phyloP scores from a whole-genome alignment of 345 rosid genomes.

The Excoecaria agallocha region DNA sequence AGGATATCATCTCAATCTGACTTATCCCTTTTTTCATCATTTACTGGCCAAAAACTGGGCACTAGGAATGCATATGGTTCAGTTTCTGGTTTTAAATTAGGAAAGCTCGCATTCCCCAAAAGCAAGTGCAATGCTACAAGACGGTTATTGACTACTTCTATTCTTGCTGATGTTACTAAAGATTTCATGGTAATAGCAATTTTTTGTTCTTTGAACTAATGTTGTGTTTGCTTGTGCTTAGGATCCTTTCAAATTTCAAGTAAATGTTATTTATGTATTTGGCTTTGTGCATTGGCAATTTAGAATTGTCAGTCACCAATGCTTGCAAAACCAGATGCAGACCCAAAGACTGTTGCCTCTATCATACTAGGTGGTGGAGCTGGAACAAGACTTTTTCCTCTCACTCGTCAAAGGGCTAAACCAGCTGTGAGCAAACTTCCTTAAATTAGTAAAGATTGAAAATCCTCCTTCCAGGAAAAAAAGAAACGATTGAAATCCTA shows the following conservation, averaged over 20 bases:
- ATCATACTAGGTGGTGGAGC: conserved; percentile 90
- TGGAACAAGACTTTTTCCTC: conserved; percentile 79
- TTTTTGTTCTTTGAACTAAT: not conserved
- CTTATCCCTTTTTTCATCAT: conserved; percentile 30
- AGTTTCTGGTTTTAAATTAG: conserved; percentile 25
- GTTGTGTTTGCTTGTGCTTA: not conserved
- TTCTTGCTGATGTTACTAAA: conserved; percentile 55
- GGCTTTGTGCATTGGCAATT: conserved; percentile 15
- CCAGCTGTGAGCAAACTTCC: conserved; percentile 62
- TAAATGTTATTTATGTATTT: not conserved
- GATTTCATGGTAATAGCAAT: conserved; percentile 45
- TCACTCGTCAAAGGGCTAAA: conserved; percentile 64
- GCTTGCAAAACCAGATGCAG: conserved; percentile 45
- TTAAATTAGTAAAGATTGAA: not conserved
- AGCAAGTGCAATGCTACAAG: conserved; percentile 24
- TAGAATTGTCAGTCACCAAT: conserved; percentile 41
- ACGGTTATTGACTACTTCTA: conserved; percentile 28
- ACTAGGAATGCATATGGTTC: conserved; percentile 16
- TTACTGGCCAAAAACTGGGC: conserved; percentile 30
- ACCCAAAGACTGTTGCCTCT: conserved; percentile 71
- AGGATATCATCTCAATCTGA: conserved; percentile 24
- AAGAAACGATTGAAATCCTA: not conserved
- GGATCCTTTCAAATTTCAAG: not conserved
- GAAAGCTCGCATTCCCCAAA: conserved; percentile 19
- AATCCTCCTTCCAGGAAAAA: not conserved